These are phyloP conservation scores for Clonostachys sp. DNA, from an alignment of 2,329 filamentous ascomycete genomes.

Conservation along the genomic window DNA sequence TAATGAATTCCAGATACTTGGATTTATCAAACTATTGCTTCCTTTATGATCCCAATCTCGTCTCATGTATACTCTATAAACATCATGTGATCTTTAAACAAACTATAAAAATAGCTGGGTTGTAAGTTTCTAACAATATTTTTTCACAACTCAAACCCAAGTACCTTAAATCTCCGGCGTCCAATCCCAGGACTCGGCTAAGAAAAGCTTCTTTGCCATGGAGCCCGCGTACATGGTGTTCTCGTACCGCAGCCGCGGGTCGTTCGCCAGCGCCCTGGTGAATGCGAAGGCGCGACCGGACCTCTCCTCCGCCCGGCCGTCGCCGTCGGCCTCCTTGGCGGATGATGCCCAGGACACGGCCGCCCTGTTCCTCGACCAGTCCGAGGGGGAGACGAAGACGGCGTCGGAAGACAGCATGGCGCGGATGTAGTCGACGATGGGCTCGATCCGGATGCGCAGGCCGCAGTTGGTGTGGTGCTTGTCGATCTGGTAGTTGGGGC, in stretches of 20 bases:
- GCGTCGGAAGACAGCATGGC: slow-evolving; percentile 44
- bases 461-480: slow-evolving; percentile 71
- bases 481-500: slow-evolving; percentile 70
- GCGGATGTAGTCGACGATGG: slow-evolving; percentile 61
- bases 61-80: too few species aligned
- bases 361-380: slow-evolving; percentile 38
- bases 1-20: too few species aligned
- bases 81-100: too few species aligned
- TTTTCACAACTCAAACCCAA: neutral
- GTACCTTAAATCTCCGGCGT: slow-evolving; percentile 36
- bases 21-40: neutral
- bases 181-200: slow-evolving; percentile 55
- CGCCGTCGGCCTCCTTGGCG: slow-evolving; percentile 6
- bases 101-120: too few species aligned
- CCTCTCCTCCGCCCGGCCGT: neutral
- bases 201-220: slow-evolving; percentile 49
- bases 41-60: neutral
- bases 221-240: slow-evolving; percentile 43
- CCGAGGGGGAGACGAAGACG: slow-evolving; percentile 34
- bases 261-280: slow-evolving; percentile 42
- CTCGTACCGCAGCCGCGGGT: slow-evolving; percentile 43
- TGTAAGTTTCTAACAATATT: neutral
- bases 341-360: slow-evolving; percentile 33
- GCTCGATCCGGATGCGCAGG: slow-evolving; percentile 58
- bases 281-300: slow-evolving; percentile 34